phyloP scores from a whole-genome alignment of 805 yeast species.

The Metschnikowia continentalis region DNA sequence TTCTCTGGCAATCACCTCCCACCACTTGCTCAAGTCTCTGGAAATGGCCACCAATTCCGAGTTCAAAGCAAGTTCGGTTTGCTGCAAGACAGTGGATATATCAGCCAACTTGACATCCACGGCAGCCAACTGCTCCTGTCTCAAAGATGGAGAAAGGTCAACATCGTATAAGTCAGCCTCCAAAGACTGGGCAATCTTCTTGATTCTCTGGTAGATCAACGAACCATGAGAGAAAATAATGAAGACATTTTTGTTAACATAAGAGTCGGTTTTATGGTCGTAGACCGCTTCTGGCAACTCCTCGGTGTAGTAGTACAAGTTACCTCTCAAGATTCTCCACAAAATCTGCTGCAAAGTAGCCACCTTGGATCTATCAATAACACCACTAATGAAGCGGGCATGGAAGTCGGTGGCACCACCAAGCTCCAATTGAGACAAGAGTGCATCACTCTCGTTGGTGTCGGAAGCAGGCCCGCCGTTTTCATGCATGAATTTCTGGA shows the following conservation, averaged over 20 bases:
- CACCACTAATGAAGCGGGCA: slow-evolving; percentile 66
- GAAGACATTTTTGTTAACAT: slow-evolving; percentile 73
- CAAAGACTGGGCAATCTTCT: slow-evolving; percentile 81
- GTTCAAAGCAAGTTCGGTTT: slow-evolving; percentile 28
- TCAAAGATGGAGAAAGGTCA: slow-evolving; percentile 32
- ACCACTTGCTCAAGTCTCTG: slow-evolving; percentile 59
- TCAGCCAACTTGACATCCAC: slow-evolving; percentile 29
- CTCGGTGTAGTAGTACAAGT: slow-evolving; percentile 69
- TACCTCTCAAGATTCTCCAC: slow-evolving; percentile 94
- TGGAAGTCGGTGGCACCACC: slow-evolving; percentile 29
- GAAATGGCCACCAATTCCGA: slow-evolving; percentile 79
- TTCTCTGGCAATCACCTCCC: slow-evolving; percentile 56
- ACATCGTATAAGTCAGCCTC: slow-evolving; percentile 75
- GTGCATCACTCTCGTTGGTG: slow-evolving; percentile 34
- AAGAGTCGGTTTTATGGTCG: slow-evolving; percentile 54
- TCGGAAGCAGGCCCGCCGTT: slow-evolving; percentile 21
- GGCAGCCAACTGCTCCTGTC: slow-evolving; percentile 29
- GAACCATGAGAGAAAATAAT: slow-evolving; percentile 91
- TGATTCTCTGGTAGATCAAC: slow-evolving; percentile 64
- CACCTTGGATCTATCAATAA: slow-evolving; percentile 67
- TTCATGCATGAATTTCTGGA: slow-evolving; percentile 31
- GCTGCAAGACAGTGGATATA: slow-evolving; percentile 31
- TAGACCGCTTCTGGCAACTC: slow-evolving; percentile 68
- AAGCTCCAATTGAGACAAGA: slow-evolving; percentile 36
- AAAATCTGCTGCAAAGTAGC: slow-evolving; percentile 72